phyloP scores from a whole-genome alignment of 2,329 filamentous ascomycete genomes.

The Botrytis porri region DNA sequence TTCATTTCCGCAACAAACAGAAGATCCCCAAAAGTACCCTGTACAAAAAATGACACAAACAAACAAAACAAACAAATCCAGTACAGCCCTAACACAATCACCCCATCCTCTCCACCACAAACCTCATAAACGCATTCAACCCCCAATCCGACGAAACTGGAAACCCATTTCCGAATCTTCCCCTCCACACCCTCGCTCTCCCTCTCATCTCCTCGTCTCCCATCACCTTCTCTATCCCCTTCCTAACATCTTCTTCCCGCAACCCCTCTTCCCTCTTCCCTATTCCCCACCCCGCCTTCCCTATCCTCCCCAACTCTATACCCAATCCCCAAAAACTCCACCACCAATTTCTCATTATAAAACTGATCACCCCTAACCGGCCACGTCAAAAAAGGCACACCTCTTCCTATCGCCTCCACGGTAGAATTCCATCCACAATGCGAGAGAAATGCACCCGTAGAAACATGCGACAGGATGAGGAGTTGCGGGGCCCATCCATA shows the following conservation, averaged over 20 bases:
- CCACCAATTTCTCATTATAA: neutral
- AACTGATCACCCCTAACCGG: neutral
- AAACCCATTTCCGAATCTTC: neutral
- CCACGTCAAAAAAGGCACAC: neutral
- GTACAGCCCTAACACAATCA: neutral
- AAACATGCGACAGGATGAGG: neutral
- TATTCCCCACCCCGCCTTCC: neutral
- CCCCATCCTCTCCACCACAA: neutral
- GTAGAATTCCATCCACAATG: neutral
- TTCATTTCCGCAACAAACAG: neutral
- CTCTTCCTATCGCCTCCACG: neutral
- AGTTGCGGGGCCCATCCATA: neutral
- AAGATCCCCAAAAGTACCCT: neutral
- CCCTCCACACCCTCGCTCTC: neutral
- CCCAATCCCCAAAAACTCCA: neutral
- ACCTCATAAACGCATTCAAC: neutral
- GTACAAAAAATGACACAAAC: neutral
- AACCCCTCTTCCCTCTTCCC: too few relatives aligned
- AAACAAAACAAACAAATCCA: neutral
- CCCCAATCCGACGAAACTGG: neutral
- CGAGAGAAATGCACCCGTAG: neutral
- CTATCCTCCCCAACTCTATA: neutral
- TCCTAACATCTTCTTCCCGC: neutral
- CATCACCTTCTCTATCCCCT: neutral
- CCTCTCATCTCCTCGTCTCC: neutral